These are phyloP conservation scores for Cladochytrium replicatum DNA, from an alignment of 192 early-diverging fungal species.

Conservation along the genomic window DNA sequence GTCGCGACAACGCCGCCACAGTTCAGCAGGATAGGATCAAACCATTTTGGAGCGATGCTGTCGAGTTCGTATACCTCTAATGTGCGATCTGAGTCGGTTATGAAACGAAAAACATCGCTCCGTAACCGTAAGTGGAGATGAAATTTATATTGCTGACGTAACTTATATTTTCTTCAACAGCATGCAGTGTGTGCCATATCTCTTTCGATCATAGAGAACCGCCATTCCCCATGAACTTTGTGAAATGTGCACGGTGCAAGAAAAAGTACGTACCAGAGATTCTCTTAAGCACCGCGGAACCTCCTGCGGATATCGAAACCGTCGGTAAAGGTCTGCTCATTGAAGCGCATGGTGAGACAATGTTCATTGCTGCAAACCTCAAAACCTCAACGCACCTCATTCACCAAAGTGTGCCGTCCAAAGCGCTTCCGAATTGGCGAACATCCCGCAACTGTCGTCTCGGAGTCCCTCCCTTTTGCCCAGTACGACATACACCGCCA, in stretches of 20 bases:
- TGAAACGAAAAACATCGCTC: too few species aligned
- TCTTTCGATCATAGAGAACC: constrained; percentile 51
- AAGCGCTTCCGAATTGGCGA: constrained; percentile 46
- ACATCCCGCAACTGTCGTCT: constrained; percentile 52
- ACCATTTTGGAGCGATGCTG: too few species aligned
- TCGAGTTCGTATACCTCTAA: too few species aligned
- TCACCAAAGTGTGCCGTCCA: constrained; percentile 29
- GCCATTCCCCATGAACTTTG: constrained; percentile 60
- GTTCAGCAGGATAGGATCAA: too few species aligned
- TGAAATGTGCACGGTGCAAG: constrained; percentile 58
- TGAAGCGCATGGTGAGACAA: constrained; percentile 55
- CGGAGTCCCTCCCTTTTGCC: constrained; percentile 69
- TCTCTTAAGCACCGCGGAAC: constrained; percentile 59
- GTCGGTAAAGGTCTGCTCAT: constrained; percentile 56
- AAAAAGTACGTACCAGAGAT: constrained; percentile 70
- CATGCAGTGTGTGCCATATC: constrained; percentile 55
- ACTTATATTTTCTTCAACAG: constrained; percentile 17
- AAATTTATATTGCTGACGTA: too few species aligned
- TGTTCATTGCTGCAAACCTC: not conserved
- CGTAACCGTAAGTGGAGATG: too few species aligned
- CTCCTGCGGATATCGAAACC: constrained; percentile 59
- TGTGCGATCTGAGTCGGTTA: too few species aligned
- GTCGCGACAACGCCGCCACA: too few species aligned
- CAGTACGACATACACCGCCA: constrained; percentile 80
- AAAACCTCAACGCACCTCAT: not conserved